Evolutionary conservation across 768 basidiomycete species (phyloP), one percentile per base, ranked within the genome.

Genomic region (Flagelloscypha sp.): DNA sequence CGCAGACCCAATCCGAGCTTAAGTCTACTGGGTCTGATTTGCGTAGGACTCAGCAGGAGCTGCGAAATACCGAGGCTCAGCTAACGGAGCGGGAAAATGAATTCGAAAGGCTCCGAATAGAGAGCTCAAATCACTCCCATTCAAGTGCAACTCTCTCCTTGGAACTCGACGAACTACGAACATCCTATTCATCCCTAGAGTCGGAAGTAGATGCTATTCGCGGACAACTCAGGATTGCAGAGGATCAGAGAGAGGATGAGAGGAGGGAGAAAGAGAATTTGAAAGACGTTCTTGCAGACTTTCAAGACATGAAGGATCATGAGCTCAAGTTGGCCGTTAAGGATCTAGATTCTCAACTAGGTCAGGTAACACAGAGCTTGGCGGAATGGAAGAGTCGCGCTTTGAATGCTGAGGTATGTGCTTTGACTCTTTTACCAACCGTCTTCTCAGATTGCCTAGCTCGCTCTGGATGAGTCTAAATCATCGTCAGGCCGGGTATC

Each of bases 381-480:
- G 85, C 85, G n/a, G 89, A 93, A 49, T 97, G 71, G 56, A 94
- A 93, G 55, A 77, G 80, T 43, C 76, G 93, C 23, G 90, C 93
- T 5, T 58, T 85, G 16, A 80, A 75, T 43, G 90, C 94, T 1
- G 94, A 99, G 70, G 85, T 84, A 39, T 32, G 67, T 42, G n/a
- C 12, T 16, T 21, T 15, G 3, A 36, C 18, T 38, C 13, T 35
- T 30, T 45, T 30, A 3, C n/a, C 35, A 11, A 18, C 24, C 16
- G 11, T 19, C 30, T 33, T 29, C 19, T 37, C 35, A 22, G 2
- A 10, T 7, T 32, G 17, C 30, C 18, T 35, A 92, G 83, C 66
- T 85, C 11, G 69, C 78, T 54, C 58, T 97, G 17, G 78, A 87
- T 41, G 86, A 89, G 42, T 70, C 77, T 4, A 68, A 76, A 23